phyloP scores from a whole-genome alignment of 2,329 filamentous ascomycete species.

The Ceratocystis albifundus region DNA sequence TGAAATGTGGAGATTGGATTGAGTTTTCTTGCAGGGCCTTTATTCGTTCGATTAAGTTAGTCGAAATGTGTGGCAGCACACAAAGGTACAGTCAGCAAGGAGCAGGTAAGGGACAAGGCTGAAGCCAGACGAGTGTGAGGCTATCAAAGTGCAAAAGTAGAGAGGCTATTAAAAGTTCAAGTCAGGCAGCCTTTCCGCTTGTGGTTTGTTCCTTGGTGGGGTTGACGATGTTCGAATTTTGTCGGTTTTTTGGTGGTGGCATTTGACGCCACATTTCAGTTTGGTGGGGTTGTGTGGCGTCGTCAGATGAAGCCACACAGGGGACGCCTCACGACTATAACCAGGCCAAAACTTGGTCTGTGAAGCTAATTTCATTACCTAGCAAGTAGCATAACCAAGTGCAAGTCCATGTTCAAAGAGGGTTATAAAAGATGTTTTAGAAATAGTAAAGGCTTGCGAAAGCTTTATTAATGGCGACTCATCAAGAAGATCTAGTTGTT shows the following conservation, averaged over 20 bases:
- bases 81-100: too few species aligned
- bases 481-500: too few species aligned
- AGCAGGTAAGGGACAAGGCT: neutral
- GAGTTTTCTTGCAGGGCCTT: slow-evolving; percentile 7
- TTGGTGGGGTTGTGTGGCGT: slow-evolving; percentile 18
- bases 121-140: neutral
- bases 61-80: neutral
- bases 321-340: neutral
- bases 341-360: too few species aligned
- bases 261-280: slow-evolving; percentile 12
- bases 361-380: too few species aligned
- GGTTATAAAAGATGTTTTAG: too few species aligned
- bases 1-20: slow-evolving; percentile 7
- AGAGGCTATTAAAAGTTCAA: neutral
- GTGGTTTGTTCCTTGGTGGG: slow-evolving; percentile 15
- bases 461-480: neutral
- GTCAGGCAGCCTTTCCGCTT: neutral
- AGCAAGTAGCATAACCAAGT: too few species aligned
- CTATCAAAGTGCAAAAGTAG: neutral
- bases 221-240: slow-evolving; percentile 20
- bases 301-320: neutral
- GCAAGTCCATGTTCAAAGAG: too few species aligned
- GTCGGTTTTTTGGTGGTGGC: slow-evolving; percentile 19
- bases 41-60: neutral
- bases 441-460: neutral